Evolutionary conservation across 352 stramenopile genomes (phyloP), one percentile per base, ranked within the genome.

Genomic region (Pythium myriotylum): DNA sequence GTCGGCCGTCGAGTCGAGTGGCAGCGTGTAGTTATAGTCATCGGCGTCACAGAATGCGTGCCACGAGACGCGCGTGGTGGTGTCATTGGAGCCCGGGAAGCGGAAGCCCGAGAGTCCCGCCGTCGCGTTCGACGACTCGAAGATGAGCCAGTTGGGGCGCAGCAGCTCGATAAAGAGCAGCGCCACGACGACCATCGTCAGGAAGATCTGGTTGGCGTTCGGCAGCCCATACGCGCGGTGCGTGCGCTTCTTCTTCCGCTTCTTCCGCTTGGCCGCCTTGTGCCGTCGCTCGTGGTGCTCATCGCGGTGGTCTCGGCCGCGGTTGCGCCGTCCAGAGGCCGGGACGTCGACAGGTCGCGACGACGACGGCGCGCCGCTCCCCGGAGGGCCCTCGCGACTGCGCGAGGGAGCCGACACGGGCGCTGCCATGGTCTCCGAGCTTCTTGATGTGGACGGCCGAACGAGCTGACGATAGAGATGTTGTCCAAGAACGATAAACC

Each of bases 151-250:
- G 51, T 81, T 69, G 29, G 68, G 73, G 9, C 80, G 75, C 62
- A 91, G 63, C 41, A 93, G 65, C 53, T 82, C 54, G 23, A 89
- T 75, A 60, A 89, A 89, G 12, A 90, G 71, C 52, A 91, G 50
- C 29, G 54, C 70, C 42, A 68, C 76, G 3, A 88, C 68, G 14
- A 72, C 65, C 59, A 89, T 68, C 54, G 71, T 79, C 48, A 90
- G 70, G 51, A 93, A 70, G 59, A 93, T 81, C 79, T 93, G 84
- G 73, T 93, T 93, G n/a, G 84, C 84, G 67, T 93, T 93, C 23
- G 84, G 79, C 55, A 91, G 70, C 2, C 84, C 84, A 46, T 90
- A 93, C 46, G 88, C 80, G 22, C 84, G 80, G 65, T 91, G 77
- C 42, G 54, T 61, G 32, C 40, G 39, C 42, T 45, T 51, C 24